Evolutionary conservation across 805 yeast genomes (phyloP).

Genomic region (Wickerhamomyces hampshirensis): DNA sequence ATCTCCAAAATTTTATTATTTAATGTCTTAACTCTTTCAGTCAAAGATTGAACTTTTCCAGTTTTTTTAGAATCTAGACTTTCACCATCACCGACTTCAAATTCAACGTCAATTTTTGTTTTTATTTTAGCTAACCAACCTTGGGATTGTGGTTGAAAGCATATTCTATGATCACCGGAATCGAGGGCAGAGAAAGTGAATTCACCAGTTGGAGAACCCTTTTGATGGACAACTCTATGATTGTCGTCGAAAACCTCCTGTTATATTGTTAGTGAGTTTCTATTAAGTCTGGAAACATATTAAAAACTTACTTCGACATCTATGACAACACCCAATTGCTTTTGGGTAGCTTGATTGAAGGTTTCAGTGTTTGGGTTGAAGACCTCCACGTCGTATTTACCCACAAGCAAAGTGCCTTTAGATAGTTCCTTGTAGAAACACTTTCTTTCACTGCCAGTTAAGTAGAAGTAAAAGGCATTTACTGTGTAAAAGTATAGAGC

Average conservation of each 20-base stretch:
- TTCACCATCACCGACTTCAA: conserved; percentile 60
- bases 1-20: conserved; percentile 55
- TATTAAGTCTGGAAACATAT: no score
- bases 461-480: conserved; percentile 44
- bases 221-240: conserved; percentile 70
- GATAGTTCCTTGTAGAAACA: conserved; percentile 56
- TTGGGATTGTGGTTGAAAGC: conserved; percentile 46
- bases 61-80: conserved; percentile 67
- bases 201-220: conserved; percentile 59
- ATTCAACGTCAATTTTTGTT: conserved; percentile 57
- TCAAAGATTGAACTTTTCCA: conserved; percentile 48
- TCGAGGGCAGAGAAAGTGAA: conserved; percentile 71
- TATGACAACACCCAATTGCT: conserved; percentile 34
- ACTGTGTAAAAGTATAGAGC: conserved; percentile 24
- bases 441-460: conserved; percentile 45
- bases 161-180: conserved; percentile 75
- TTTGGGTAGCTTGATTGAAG: conserved; percentile 30
- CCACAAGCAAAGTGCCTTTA: conserved; percentile 44
- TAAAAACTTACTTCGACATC: conserved; percentile 35
- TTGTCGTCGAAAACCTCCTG: conserved; percentile 69
- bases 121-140: conserved; percentile 63
- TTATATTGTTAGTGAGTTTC: no score
- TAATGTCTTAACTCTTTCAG: conserved; percentile 51
- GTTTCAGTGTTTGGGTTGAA: conserved; percentile 31
- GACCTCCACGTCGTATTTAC: conserved; percentile 44